Base-by-base conservation (phyloP, 1,284 basidiomycete genomes). In the Cryptococcus sp. region DNA sequence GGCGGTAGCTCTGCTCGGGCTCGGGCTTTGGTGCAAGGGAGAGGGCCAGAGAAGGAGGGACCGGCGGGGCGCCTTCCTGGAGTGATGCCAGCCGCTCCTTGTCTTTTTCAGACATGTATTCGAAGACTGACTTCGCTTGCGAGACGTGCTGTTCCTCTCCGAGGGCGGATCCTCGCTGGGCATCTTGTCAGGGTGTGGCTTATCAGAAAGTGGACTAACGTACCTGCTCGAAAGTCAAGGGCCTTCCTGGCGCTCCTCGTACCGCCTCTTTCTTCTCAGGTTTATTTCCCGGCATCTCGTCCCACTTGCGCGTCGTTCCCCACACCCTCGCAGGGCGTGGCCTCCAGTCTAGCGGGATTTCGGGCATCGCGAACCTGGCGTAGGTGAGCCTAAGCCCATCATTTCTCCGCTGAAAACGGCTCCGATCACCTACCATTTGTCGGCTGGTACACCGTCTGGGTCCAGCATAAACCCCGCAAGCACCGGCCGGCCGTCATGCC, bases 91-190 rank as follows among this genome's bases (percentile, higher is more conserved):
- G 81, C 2, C 92, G 85, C 58, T 95, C 91, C 51, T 84, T 83
- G 65, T 94, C 91, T 71, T 93, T 94, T 61, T 87, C 84, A 0
- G 92, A 93, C 70, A 98, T 85, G 73, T 87, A 98, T 48, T 97
- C 92, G 68, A 94, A 94, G 3, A 98, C 84, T 0, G 91, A 95
- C 42, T 76, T 77, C 8, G 71, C 72, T 47, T 71, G 62, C 0
- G 70, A 69, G 3, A 69, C 52, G 0, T 84, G 85, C 1, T 85
- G 82, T 39, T 84, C 84, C 76, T 98, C 95, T 47, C 95, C 94
- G 0, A 98, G 80, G 8, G 89, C 80, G 2, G 81, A 77, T 28
- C 91, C 94, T 49, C 95, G 84, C 87, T 95, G 62, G 55, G 33
- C 36, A 5, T 4, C n/a, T 46, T 37, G 24, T 42, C n/a, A 40